phyloP scores from a whole-genome alignment of 2,329 filamentous ascomycete genomes.

The Fonsecaea multimorphosa region DNA sequence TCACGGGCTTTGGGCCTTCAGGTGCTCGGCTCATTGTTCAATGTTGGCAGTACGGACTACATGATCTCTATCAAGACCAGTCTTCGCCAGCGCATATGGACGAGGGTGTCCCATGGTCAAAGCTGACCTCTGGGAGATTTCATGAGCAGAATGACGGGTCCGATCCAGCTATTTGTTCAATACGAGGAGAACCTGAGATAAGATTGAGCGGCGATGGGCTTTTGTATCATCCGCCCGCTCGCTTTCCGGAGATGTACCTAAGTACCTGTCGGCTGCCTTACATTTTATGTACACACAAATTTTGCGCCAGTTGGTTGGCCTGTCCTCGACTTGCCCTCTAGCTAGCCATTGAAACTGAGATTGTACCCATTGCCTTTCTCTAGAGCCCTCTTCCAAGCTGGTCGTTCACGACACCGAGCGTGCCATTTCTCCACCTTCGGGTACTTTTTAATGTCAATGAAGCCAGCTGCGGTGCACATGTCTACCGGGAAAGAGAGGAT shows the following conservation, averaged over 20 bases:
- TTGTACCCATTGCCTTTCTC: constrained; percentile 39
- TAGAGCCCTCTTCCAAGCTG: constrained; percentile 37
- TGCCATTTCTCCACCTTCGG: constrained; percentile 35
- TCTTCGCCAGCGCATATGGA: too few relatives aligned
- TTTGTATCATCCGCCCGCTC: not conserved
- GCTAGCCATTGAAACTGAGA: constrained; percentile 10
- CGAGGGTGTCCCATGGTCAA: not conserved
- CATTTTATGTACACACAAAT: not conserved
- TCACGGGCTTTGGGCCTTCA: not conserved
- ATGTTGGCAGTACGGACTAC: not conserved
- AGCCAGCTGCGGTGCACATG: constrained; percentile 17
- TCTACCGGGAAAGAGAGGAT: constrained; percentile 35
- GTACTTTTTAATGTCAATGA: constrained; percentile 31
- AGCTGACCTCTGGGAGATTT: not conserved
- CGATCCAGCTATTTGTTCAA: not conserved
- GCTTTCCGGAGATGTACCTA: not conserved
- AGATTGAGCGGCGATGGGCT: not conserved
- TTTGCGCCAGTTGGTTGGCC: not conserved
- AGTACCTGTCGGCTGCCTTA: not conserved
- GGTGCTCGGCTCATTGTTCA: not conserved
- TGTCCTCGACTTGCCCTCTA: not conserved
- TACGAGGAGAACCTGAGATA: not conserved
- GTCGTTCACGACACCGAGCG: constrained; percentile 32
- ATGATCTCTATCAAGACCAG: too few relatives aligned
- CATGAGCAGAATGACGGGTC: not conserved